These are phyloP conservation scores for Rhizopogon vesiculosus DNA, from an alignment of 768 basidiomycete genomes.

Conservation along the genomic window DNA sequence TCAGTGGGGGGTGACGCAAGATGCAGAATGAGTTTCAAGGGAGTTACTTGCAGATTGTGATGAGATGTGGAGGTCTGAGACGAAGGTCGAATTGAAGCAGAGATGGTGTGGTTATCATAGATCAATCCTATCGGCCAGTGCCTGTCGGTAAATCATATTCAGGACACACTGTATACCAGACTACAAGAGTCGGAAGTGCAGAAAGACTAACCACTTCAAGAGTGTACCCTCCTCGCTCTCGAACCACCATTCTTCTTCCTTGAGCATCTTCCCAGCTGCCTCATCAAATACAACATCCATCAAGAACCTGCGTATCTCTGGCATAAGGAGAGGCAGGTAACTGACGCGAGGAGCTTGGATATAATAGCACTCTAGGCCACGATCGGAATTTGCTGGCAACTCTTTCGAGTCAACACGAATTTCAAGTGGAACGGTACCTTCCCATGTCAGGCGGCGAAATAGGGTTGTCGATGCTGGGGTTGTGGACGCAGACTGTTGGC, in stretches of 20 bases:
- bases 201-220: conserved; percentile 74
- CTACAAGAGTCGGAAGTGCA: background rate
- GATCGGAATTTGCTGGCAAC: conserved; percentile 85
- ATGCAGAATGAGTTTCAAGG: conserved; percentile 80
- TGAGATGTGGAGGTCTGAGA: conserved; percentile 36
- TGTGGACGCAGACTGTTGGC: conserved; percentile 37
- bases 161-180: background rate
- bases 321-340: conserved; percentile 88
- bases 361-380: conserved; percentile 86
- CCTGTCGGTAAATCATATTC: conserved; percentile 42
- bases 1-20: conserved; percentile 84
- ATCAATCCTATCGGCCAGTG: conserved; percentile 97
- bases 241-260: conserved; percentile 97
- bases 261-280: conserved; percentile 63
- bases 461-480: conserved; percentile 68
- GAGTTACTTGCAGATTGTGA: conserved; percentile 36
- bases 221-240: conserved; percentile 80
- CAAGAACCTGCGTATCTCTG: conserved; percentile 83
- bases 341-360: conserved; percentile 87
- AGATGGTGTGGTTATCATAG: conserved; percentile 79
- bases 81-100: conserved; percentile 45
- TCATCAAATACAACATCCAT: conserved; percentile 94
- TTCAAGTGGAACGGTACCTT: conserved; percentile 85
- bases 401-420: conserved; percentile 87
- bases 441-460: conserved; percentile 87